Conservation (phyloP, 1,284 basidiomycete species). For the Rhodotorula glutinis region DNA sequence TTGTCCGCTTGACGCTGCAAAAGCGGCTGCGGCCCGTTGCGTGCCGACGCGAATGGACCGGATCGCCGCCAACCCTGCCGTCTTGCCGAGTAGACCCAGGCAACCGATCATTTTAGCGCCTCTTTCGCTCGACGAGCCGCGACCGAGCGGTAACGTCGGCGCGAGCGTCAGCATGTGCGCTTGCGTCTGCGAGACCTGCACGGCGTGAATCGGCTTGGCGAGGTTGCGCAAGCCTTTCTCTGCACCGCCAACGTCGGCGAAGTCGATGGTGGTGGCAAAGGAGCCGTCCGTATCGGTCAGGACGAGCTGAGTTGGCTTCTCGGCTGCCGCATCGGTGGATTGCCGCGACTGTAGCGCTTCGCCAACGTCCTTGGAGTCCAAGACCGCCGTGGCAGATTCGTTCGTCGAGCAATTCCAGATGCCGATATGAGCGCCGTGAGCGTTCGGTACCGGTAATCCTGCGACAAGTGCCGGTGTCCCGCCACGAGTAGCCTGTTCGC, state of each 20-base stretch:
- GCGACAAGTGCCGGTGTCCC: slow-evolving; percentile 20
- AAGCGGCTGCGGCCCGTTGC: not conserved
- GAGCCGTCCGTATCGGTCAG: not conserved
- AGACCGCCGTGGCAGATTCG: not conserved
- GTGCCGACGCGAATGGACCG: not conserved
- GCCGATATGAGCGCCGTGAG: slow-evolving; percentile 30
- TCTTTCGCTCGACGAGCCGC: not conserved
- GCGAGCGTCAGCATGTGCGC: slow-evolving; percentile 14
- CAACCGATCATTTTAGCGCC: slow-evolving; percentile 25
- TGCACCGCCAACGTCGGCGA: not conserved
- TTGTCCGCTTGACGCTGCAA: too few species aligned
- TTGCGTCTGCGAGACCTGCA: not conserved
- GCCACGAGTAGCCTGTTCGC: not conserved
- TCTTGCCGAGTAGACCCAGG: slow-evolving; percentile 40
- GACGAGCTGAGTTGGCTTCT: not conserved
- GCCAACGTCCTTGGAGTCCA: slow-evolving; percentile 25
- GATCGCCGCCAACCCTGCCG: slow-evolving; percentile 35
- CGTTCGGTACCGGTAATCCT: slow-evolving; percentile 13
- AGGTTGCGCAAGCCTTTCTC: not conserved
- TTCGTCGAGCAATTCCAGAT: slow-evolving; percentile 29
- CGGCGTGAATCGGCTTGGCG: slow-evolving; percentile 1
- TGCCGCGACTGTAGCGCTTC: slow-evolving; percentile 1
- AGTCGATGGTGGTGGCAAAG: not conserved
- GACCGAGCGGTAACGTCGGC: not conserved
- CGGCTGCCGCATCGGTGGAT: too few species aligned